These are phyloP conservation scores for Cadophora gregata DNA, from an alignment of 2,329 filamentous ascomycete species.

Conservation along the genomic window DNA sequence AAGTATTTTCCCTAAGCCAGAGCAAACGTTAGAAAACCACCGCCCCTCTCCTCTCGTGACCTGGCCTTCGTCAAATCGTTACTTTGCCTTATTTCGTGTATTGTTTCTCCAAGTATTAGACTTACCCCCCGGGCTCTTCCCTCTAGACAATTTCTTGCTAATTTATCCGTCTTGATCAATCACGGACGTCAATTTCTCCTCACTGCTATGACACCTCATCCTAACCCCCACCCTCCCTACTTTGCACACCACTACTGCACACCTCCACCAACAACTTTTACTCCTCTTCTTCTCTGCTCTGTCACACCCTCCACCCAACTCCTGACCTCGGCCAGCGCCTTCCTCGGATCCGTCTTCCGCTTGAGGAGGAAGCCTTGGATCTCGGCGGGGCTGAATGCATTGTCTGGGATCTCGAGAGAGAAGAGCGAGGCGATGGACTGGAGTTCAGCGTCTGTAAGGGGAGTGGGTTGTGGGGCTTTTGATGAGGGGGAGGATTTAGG, in stretches of 20 bases:
- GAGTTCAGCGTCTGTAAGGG: constrained; percentile 49
- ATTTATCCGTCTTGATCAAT: too few species aligned
- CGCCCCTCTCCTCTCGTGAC: too few species aligned
- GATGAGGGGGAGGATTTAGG: not conserved
- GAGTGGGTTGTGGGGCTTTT: constrained; percentile 11
- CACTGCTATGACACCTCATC: too few species aligned
- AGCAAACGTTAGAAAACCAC: too few species aligned
- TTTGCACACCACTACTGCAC: constrained; percentile 18
- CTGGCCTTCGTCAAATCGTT: too few species aligned
- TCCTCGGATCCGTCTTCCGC: constrained; percentile 62
- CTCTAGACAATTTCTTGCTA: too few species aligned
- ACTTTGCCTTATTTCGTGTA: too few species aligned
- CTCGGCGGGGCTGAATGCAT: constrained; percentile 62
- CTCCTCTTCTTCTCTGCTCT: constrained; percentile 35
- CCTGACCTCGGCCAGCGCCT: constrained; percentile 59
- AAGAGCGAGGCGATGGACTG: constrained; percentile 49
- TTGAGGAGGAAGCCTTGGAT: constrained; percentile 70
- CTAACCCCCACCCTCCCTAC: too few species aligned
- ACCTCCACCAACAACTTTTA: constrained; percentile 20
- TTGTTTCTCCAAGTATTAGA: too few species aligned
- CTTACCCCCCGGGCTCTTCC: too few species aligned
- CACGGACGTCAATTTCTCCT: too few species aligned
- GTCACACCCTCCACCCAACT: constrained; percentile 59
- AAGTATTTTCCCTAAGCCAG: too few species aligned
- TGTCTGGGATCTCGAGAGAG: constrained; percentile 57